Evolutionary conservation across 1,139 yeast species (phyloP), one percentile per base, ranked within the genome.

Genomic region (Nakaseomyces glabratus): DNA sequence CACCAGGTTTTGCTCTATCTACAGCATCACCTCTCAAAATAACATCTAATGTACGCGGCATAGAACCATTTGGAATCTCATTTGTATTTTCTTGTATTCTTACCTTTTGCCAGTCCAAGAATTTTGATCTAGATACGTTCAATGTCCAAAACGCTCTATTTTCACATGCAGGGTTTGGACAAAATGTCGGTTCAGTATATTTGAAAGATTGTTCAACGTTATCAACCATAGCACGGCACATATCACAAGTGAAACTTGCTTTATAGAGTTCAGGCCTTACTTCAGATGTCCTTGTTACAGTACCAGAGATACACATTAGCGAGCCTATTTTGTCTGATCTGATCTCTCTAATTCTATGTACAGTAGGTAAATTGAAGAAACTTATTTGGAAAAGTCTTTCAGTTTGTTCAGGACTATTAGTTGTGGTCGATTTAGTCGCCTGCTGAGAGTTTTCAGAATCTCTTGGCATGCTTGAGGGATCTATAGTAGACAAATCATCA

Each of bases 1-100:
- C 98, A 46, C 99, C 99, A 1, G 99, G 97, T 59, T 90, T 93
- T 3, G 97, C 97, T 46, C 88, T 71, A 57, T 90, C 99, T 6
- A 93, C 98, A 35, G 86, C 71, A 49, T 90, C 97, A 31, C 98
- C 98, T 51, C 98, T 71, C 38, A 90, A 63, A 37, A 90, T 82
- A 18, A 90, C 93, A 58, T 90, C 98, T 47, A 90, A 63, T 7
- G 97, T 90, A 58, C 99, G 73, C 23, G 99, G 99, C 99, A 90
- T 90, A 2, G 96, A 85, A 20, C 99, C 99, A 0, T 96, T 86
- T 18, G 99, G 99, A 40, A 90, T 90, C 61, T 90, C 98, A 49
- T 71, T 82, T 11, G 97, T 76, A 53, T 90, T 93, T 57, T 90
- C 99, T 58, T 90, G 99, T 42, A 90, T 82, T 47, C 98, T 72